phyloP scores from a whole-genome alignment of 2,329 filamentous ascomycete genomes.

The Hirsutella rhossiliensis region DNA sequence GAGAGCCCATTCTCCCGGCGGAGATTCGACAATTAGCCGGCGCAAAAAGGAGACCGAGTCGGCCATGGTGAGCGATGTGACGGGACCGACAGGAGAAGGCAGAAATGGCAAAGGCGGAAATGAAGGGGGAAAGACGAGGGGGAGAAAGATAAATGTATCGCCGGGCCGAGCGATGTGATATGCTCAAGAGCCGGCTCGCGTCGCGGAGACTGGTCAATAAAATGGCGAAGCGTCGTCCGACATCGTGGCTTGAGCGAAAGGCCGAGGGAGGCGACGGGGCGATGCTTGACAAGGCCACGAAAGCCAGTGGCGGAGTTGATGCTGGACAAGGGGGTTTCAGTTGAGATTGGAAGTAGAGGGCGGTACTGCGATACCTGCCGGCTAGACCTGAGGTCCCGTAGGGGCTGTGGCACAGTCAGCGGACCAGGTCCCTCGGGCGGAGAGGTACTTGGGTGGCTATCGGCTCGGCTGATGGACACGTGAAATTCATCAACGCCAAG shows the following conservation, averaged over 20 bases:
- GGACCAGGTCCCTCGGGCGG: no score
- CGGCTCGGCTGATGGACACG: no score
- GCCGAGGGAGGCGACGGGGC: neutral
- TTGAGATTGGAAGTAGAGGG: neutral
- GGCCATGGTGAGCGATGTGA: conserved; percentile 30
- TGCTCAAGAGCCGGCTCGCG: neutral
- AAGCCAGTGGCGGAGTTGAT: conserved; percentile 10
- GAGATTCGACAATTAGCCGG: conserved; percentile 73
- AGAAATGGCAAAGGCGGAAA: neutral
- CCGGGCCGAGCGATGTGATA: neutral
- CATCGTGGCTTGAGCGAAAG: neutral
- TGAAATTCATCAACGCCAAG: no score
- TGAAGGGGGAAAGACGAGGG: neutral
- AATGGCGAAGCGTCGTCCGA: neutral
- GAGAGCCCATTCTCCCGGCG: conserved; percentile 83
- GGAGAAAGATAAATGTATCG: neutral
- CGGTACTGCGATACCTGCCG: neutral
- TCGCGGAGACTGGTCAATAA: neutral
- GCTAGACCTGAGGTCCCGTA: neutral
- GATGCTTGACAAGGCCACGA: conserved; percentile 9
- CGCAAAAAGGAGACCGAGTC: conserved; percentile 37
- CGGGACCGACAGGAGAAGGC: neutral
- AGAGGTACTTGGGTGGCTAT: no score
- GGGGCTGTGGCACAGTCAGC: no score
- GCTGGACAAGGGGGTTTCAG: neutral